These are phyloP conservation scores for Neurospora sp. DNA, from an alignment of 495 filamentous ascomycete species.

Conservation along the genomic window DNA sequence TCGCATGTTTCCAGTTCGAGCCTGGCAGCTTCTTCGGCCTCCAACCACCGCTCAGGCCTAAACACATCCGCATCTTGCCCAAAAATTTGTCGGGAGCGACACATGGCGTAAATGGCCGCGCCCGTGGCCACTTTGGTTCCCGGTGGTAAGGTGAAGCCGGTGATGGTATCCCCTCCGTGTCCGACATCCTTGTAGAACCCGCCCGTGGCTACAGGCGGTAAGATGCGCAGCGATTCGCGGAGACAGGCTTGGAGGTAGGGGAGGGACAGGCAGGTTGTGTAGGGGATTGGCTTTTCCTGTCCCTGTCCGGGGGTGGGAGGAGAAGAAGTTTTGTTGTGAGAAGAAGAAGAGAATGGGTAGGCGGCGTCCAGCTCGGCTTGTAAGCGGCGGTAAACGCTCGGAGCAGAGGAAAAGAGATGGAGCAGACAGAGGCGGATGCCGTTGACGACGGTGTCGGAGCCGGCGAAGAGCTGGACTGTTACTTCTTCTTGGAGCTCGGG, in stretches of 20 bases:
- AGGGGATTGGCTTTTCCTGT: slow-evolving; percentile 22
- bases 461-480: slow-evolving; percentile 40
- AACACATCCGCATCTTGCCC: slow-evolving; percentile 24
- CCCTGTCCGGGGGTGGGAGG: slow-evolving; percentile 16
- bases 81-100: slow-evolving; percentile 2
- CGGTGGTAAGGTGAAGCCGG: slow-evolving; percentile 16
- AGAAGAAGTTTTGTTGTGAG: slow-evolving; percentile 16
- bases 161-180: slow-evolving; percentile 14
- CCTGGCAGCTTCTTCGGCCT: slow-evolving; percentile 14
- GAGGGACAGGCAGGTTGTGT: slow-evolving; percentile 24
- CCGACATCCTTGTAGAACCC: slow-evolving; percentile 34
- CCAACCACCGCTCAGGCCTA: slow-evolving; percentile 33
- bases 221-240: slow-evolving; percentile 36
- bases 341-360: background rate
- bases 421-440: slow-evolving; percentile 44
- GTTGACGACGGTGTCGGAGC: slow-evolving; percentile 54
- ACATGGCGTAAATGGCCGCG: slow-evolving; percentile 4
- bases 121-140: slow-evolving; percentile 20
- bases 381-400: slow-evolving; percentile 37
- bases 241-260: slow-evolving; percentile 38
- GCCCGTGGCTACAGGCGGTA: slow-evolving; percentile 28
- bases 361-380: slow-evolving; percentile 46
- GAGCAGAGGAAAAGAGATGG: slow-evolving; percentile 35
- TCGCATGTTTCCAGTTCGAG: background rate
- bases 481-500: slow-evolving; percentile 33